These are phyloP conservation scores for Avena atlantica DNA, from an alignment of 176 grass and related monocot species.

Conservation along the genomic window DNA sequence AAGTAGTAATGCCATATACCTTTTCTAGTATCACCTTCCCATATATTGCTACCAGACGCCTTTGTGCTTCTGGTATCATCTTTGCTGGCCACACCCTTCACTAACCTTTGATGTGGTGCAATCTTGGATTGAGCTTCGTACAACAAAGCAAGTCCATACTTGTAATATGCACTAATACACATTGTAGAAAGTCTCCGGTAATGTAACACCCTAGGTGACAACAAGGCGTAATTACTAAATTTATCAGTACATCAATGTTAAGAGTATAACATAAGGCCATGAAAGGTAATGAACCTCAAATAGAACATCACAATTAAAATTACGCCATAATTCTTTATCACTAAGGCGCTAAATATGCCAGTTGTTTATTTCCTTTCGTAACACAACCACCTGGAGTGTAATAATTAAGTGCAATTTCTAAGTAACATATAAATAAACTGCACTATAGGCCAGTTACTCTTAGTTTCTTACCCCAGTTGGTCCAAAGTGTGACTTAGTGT, in stretches of 20 bases:
- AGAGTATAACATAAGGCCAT: neutral
- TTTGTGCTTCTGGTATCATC: constrained; percentile 63
- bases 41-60: constrained; percentile 44
- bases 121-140: constrained; percentile 73
- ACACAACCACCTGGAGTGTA: neutral
- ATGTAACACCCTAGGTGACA: constrained; percentile 49
- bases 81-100: constrained; percentile 50
- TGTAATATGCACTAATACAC: constrained; percentile 84
- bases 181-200: constrained; percentile 76
- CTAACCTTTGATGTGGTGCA: constrained; percentile 43
- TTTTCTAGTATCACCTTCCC: constrained; percentile 48
- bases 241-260: neutral
- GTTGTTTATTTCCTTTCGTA: neutral
- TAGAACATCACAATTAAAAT: neutral
- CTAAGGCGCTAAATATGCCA: neutral
- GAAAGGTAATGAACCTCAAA: neutral
- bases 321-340: neutral
- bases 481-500: neutral
- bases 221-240: neutral
- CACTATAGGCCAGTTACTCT: neutral
- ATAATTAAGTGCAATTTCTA: neutral
- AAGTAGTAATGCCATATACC: constrained; percentile 47
- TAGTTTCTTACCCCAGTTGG: neutral
- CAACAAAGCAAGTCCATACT: constrained; percentile 76
- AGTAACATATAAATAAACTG: constrained; percentile 16